phyloP scores from a whole-genome alignment of 164 flowering plant genomes.

The Piper longum region DNA sequence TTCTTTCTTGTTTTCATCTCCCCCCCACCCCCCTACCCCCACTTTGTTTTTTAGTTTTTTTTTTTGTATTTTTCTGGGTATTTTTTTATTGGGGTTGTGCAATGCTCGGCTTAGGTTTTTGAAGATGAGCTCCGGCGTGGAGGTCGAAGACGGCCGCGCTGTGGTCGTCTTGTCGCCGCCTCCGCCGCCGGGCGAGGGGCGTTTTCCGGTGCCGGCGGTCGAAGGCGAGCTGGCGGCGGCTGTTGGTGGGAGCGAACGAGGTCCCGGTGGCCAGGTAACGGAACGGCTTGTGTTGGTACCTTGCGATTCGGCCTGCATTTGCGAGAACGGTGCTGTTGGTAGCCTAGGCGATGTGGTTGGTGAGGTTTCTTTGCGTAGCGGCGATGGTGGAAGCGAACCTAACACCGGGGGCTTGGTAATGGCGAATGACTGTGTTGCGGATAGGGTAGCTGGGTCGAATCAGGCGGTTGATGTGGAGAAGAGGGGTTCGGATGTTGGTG shows the following conservation, averaged over 20 bases:
- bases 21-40: too few relatives aligned
- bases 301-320: not conserved
- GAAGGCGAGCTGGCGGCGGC: not conserved
- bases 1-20: too few relatives aligned
- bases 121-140: constrained; percentile 2
- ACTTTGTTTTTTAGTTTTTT: not conserved
- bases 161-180: not conserved
- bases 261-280: too few relatives aligned
- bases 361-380: not conserved
- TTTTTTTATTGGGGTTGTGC: not conserved
- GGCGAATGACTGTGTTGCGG: not conserved
- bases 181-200: not conserved
- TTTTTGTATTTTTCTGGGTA: not conserved
- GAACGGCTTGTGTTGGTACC: not conserved
- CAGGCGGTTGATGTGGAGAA: not conserved
- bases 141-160: constrained; percentile 3
- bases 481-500: not conserved
- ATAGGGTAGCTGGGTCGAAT: not conserved
- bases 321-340: not conserved
- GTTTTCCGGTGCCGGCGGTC: not conserved
- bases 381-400: not conserved
- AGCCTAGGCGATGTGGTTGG: not conserved
- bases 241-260: not conserved
- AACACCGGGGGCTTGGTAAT: not conserved
- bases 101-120: not conserved